Evolutionary conservation across 83 land plant species (phyloP).

Genomic region (Picea abies): DNA sequence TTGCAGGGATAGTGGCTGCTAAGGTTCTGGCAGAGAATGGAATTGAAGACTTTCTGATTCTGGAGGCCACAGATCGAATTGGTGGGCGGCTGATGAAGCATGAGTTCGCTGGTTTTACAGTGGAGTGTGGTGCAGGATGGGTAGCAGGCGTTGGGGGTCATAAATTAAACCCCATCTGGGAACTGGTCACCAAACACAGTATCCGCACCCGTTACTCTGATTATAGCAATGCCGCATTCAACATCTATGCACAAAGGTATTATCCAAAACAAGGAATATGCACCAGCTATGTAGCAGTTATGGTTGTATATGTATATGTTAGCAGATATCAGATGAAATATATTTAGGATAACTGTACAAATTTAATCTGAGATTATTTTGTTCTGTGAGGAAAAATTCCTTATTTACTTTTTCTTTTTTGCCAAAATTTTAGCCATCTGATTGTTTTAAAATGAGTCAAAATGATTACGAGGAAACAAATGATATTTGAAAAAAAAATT

Average conservation of each 20-base stretch:
- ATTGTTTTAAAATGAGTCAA: too few species aligned
- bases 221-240: conserved; percentile 50
- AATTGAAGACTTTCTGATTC: conserved; percentile 51
- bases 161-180: conserved; percentile 63
- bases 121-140: conserved; percentile 86
- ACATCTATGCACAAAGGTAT: conserved; percentile 45
- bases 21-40: conserved; percentile 67
- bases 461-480: too few species aligned
- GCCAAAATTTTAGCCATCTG: too few species aligned
- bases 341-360: too few species aligned
- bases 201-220: conserved; percentile 54
- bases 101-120: conserved; percentile 54
- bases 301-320: too few species aligned
- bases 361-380: too few species aligned
- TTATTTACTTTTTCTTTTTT: too few species aligned
- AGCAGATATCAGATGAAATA: too few species aligned
- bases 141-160: conserved; percentile 73
- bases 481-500: too few species aligned
- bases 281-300: too few species aligned
- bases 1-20: conserved; percentile 71
- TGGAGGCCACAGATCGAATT: conserved; percentile 75
- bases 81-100: conserved; percentile 57
- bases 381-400: too few species aligned
- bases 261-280: background rate
- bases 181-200: conserved; percentile 36